Conservation (phyloP, 164 flowering plant species). For the Macadamia integrifolia region DNA sequence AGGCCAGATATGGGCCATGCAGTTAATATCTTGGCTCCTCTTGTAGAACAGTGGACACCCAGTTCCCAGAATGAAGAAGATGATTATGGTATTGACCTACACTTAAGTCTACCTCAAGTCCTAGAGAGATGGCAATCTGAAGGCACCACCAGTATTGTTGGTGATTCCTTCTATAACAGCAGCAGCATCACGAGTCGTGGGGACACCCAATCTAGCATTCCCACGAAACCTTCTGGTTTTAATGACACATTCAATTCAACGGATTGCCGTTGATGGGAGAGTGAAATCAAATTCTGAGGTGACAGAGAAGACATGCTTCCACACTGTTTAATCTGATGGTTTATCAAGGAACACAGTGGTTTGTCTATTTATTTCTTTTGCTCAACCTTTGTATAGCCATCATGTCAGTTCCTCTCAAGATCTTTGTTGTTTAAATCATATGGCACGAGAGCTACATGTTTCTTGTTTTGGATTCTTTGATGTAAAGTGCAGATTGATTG, state of each 20-base stretch:
- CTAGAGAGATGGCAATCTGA: slow-evolving; percentile 38
- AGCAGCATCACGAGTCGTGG: slow-evolving; percentile 10
- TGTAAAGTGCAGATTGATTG: slow-evolving; percentile 6
- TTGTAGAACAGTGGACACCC: slow-evolving; percentile 57
- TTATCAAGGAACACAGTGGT: background rate
- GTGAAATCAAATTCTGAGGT: background rate
- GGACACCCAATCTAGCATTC: slow-evolving; percentile 38
- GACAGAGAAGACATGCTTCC: background rate
- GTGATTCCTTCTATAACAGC: slow-evolving; percentile 9
- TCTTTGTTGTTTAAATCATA: background rate
- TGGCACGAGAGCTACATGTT: background rate
- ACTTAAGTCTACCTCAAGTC: slow-evolving; percentile 30
- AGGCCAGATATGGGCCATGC: slow-evolving; percentile 57
- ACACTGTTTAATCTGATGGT: background rate
- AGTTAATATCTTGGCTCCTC: slow-evolving; percentile 41
- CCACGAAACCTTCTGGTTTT: slow-evolving; percentile 36
- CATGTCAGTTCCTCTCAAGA: background rate
- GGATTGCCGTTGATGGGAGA: slow-evolving; percentile 23
- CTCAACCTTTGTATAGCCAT: background rate
- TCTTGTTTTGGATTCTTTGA: slow-evolving; percentile 5
- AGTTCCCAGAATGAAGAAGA: slow-evolving; percentile 27
- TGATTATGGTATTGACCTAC: slow-evolving; percentile 18
- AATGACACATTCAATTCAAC: slow-evolving; percentile 33
- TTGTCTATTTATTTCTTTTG: background rate
- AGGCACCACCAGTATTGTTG: slow-evolving; percentile 25